Evolutionary conservation across 106 monocot species (phyloP), one percentile per base, ranked within the genome.

Genomic region (Triglochin maritima): DNA sequence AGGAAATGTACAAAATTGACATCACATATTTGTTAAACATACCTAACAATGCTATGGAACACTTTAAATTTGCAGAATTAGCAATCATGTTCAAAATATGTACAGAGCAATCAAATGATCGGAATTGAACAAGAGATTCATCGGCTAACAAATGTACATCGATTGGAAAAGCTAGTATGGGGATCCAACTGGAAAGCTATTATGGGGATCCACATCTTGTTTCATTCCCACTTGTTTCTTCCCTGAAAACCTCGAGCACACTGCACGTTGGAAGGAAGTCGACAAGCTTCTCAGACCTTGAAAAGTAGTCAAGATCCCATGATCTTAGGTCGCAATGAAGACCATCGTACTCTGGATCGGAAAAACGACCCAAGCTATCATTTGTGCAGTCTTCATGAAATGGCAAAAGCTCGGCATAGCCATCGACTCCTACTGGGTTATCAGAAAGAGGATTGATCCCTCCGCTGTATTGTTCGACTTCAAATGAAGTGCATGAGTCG

Each of bases 401-500:
- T 29, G 29, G 1, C 29, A 29, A 29, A 29, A 45, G 9, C 3
- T 43, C 12, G 45, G 9, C 43, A 14, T 14, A 14, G 17, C 49
- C 7, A 69, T 57, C 41, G 56, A 69, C 42, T 9, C 71, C 58
- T 16, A 65, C 72, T 10, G 14, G 17, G 29, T 16, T 17, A 6
- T 59, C 59, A 41, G 4, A 4, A 6, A 12, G 9, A 45, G 4
- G 10, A 46, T 2, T 4, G 13, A 50, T 17, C 3, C 9, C 48
- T 17, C 14, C 29, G 29, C 29, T 62, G 52, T 66, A 9, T 2
- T 69, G 66, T 9, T 77, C 69, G 11, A 62, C 80, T 67, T 94
- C 89, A 68, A 66, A 94, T 0, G 89, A 94, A 10, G 85, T 89
- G 74, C 84, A 89, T 6, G 89, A 89, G 15, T 85, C 89, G 17